A percentile compares a stretch with the other conserved stretches of the same genome.
phyloP scores from a whole-genome alignment of 2,329 filamentous ascomycete genomes.

The Rasamsonia emersonii region DNA sequence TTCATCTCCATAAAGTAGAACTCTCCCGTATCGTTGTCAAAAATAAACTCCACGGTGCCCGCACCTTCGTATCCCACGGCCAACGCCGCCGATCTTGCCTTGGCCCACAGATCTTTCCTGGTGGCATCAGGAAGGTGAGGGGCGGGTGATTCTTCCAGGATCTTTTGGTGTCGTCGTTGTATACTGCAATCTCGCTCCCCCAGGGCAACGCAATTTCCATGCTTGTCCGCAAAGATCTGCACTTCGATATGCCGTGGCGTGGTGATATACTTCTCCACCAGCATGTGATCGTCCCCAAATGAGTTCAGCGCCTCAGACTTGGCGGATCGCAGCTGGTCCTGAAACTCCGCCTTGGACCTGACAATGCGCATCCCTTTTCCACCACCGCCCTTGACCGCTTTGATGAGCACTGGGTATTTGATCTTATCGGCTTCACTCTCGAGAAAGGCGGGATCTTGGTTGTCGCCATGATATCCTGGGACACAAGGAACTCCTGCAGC shows the following conservation, averaged over 20 bases:
- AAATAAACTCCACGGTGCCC: conserved; percentile 61
- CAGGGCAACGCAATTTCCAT: conserved; percentile 56
- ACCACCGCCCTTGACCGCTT: conserved; percentile 56
- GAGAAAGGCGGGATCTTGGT: conserved; percentile 60
- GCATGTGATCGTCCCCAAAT: conserved; percentile 58
- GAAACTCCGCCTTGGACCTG: conserved; percentile 49
- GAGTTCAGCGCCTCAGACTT: conserved; percentile 57
- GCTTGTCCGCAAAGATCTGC: conserved; percentile 57
- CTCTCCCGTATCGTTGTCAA: conserved; percentile 56
- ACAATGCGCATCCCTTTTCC: conserved; percentile 64
- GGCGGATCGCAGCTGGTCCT: conserved; percentile 53
- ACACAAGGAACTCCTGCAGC: conserved; percentile 92
- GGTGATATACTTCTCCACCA: conserved; percentile 61
- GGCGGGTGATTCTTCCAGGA: conserved; percentile 57
- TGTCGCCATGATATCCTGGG: conserved; percentile 83
- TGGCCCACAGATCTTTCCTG: conserved; percentile 57
- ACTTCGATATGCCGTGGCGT: conserved; percentile 60
- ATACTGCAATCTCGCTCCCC: conserved; percentile 60
- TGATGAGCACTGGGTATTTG: conserved; percentile 56
- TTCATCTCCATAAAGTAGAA: conserved; percentile 70
- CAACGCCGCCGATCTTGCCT: conserved; percentile 53
- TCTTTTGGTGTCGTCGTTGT: conserved; percentile 58
- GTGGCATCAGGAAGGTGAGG: conserved; percentile 52
- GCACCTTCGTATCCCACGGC: conserved; percentile 59
- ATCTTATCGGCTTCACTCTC: conserved; percentile 65